phyloP scores from a whole-genome alignment of 257 asterid genomes.

The Solanum habrochaites region DNA sequence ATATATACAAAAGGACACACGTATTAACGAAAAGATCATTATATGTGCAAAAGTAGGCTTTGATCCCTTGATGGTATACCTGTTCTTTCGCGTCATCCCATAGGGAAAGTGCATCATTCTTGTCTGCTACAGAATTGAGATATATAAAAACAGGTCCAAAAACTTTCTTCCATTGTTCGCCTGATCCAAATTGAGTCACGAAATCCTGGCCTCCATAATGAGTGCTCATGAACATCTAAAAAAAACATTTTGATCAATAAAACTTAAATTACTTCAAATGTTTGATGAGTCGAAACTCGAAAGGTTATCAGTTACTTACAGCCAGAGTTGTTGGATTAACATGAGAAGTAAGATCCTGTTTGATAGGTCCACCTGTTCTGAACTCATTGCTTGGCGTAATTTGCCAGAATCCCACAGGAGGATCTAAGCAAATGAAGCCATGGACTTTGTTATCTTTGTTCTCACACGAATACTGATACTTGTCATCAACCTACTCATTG shows the following conservation, averaged over 20 bases:
- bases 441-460: constrained; percentile 75
- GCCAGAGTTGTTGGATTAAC: constrained; percentile 77
- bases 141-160: constrained; percentile 52
- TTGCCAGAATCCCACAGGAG: constrained; percentile 81
- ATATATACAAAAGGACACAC: not conserved
- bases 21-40: not conserved
- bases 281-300: not conserved
- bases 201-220: constrained; percentile 48
- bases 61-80: constrained; percentile 9
- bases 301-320: constrained; percentile 22
- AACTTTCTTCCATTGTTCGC: constrained; percentile 46
- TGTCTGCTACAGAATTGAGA: constrained; percentile 19
- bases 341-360: constrained; percentile 89
- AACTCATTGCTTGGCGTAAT: constrained; percentile 82
- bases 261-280: not conserved
- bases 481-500: constrained; percentile 64
- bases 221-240: constrained; percentile 44
- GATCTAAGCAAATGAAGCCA: constrained; percentile 60
- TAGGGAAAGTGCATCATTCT: constrained; percentile 10
- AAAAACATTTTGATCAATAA: not conserved
- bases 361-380: constrained; percentile 80
- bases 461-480: constrained; percentile 71
- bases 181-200: constrained; percentile 22
- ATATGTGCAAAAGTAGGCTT: not conserved
- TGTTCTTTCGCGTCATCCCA: constrained; percentile 45